Conservation (phyloP, 805 yeast species). For the Saturnispora sanitii region DNA sequence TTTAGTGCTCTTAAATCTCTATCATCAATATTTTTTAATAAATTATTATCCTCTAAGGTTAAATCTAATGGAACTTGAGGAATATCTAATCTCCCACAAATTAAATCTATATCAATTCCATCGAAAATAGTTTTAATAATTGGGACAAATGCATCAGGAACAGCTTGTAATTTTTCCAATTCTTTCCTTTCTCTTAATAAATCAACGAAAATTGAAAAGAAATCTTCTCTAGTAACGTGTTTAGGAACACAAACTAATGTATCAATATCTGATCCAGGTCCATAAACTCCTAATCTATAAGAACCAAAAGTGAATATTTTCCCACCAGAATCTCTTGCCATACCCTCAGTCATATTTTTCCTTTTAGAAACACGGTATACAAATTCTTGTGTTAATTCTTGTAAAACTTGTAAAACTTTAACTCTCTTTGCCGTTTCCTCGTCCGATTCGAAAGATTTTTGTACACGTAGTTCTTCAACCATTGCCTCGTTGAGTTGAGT, state of each 20-base stretch:
- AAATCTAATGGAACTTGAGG: slow-evolving; percentile 73
- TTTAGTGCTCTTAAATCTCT: slow-evolving; percentile 81
- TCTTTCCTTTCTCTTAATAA: slow-evolving; percentile 67
- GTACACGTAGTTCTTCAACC: slow-evolving; percentile 67
- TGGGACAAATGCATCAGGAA: slow-evolving; percentile 97
- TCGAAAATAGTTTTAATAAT: slow-evolving; percentile 80
- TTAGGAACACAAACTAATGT: slow-evolving; percentile 95
- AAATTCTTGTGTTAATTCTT: slow-evolving; percentile 66
- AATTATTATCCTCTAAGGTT: slow-evolving; percentile 73
- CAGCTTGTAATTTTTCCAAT: slow-evolving; percentile 82
- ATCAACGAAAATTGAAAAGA: slow-evolving; percentile 70
- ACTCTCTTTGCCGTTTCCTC: slow-evolving; percentile 73
- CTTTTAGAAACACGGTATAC: slow-evolving; percentile 71
- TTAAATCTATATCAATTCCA: slow-evolving; percentile 89
- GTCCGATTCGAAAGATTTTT: slow-evolving; percentile 86
- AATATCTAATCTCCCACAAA: slow-evolving; percentile 73
- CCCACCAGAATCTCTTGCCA: slow-evolving; percentile 97
- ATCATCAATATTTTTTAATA: slow-evolving; percentile 82
- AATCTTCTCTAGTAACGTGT: slow-evolving; percentile 84
- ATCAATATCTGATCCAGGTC: slow-evolving; percentile 97
- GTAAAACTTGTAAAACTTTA: slow-evolving; percentile 61
- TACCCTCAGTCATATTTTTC: slow-evolving; percentile 92
- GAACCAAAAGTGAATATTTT: slow-evolving; percentile 95
- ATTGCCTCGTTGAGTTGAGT: slow-evolving; percentile 62
- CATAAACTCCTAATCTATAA: slow-evolving; percentile 89